These are phyloP conservation scores for Aspergillus pseudoviridinutans DNA, from an alignment of 2,329 filamentous ascomycete genomes.

Conservation along the genomic window DNA sequence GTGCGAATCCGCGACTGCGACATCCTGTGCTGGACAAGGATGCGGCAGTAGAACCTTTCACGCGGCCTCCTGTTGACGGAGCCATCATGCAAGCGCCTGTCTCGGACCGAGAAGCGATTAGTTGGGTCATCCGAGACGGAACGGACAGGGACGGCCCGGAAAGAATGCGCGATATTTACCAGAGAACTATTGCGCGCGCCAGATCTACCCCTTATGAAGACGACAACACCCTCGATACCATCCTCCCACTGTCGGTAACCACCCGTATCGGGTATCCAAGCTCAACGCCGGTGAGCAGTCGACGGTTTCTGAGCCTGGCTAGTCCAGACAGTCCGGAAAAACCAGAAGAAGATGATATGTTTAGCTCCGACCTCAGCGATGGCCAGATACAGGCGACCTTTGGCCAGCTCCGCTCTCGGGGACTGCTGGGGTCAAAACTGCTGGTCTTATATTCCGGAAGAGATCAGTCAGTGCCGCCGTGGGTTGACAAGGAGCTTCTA, in stretches of 20 bases:
- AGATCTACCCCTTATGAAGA: background rate
- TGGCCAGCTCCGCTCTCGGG: constrained; percentile 43
- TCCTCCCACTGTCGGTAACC: background rate
- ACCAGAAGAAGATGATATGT: constrained; percentile 77
- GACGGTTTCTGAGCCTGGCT: constrained; percentile 56
- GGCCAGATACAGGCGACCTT: constrained; percentile 60
- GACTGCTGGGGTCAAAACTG: constrained; percentile 36
- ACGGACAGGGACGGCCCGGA: background rate
- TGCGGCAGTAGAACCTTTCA: background rate
- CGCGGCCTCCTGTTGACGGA: constrained; percentile 58
- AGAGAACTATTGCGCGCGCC: background rate
- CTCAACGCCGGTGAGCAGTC: constrained; percentile 48
- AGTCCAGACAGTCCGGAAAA: constrained; percentile 49
- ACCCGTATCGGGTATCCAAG: background rate
- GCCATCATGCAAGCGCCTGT: constrained; percentile 77
- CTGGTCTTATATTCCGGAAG: constrained; percentile 45
- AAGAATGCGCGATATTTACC: background rate
- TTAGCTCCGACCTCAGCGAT: constrained; percentile 70
- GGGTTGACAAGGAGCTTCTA: constrained; percentile 43
- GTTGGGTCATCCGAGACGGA: background rate
- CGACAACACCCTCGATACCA: background rate
- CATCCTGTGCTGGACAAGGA: background rate
- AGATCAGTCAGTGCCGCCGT: constrained; percentile 44
- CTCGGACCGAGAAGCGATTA: constrained; percentile 66
- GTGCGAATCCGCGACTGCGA: constrained; percentile 37